Conservation (phyloP, 2,329 filamentous ascomycete genomes). For the Endocalyx cinctus region DNA sequence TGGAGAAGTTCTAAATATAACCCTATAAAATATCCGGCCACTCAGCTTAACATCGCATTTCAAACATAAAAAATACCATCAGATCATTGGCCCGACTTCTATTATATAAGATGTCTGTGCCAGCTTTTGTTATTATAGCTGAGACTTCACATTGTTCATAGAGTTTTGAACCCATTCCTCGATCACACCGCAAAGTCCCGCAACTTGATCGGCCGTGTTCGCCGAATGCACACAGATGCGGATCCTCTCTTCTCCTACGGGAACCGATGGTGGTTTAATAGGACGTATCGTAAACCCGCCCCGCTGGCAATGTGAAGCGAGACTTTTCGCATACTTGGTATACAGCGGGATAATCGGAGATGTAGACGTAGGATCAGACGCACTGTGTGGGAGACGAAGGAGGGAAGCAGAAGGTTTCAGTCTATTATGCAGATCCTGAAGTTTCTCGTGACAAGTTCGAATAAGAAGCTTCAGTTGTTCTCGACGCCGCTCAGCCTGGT, state of each 20-base stretch:
- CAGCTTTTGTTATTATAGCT: too few species aligned
- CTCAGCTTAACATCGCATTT: too few species aligned
- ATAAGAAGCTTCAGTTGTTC: constrained; percentile 40
- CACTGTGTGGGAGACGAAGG: constrained; percentile 22
- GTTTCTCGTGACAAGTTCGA: constrained; percentile 35
- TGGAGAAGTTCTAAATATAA: too few species aligned
- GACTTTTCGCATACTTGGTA: constrained; percentile 44
- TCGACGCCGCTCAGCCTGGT: constrained; percentile 26
- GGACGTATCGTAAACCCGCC: constrained; percentile 50
- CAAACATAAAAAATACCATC: too few species aligned
- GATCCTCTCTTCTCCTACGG: constrained; percentile 50
- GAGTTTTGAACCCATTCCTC: constrained; percentile 15
- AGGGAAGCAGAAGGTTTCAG: constrained; percentile 5
- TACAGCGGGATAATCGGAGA: constrained; percentile 56
- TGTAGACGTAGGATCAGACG: constrained; percentile 40
- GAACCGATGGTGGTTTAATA: constrained; percentile 57
- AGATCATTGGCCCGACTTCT: too few species aligned
- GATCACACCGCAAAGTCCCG: constrained; percentile 36
- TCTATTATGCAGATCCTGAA: constrained; percentile 28
- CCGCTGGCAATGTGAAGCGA: constrained; percentile 50
- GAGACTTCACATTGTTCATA: too few species aligned
- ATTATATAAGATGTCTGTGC: too few species aligned
- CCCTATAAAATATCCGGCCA: too few species aligned
- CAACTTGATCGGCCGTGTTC: constrained; percentile 49
- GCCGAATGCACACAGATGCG: constrained; percentile 55